phyloP scores from a whole-genome alignment of 768 basidiomycete species.

The Favolaschia claudopus region DNA sequence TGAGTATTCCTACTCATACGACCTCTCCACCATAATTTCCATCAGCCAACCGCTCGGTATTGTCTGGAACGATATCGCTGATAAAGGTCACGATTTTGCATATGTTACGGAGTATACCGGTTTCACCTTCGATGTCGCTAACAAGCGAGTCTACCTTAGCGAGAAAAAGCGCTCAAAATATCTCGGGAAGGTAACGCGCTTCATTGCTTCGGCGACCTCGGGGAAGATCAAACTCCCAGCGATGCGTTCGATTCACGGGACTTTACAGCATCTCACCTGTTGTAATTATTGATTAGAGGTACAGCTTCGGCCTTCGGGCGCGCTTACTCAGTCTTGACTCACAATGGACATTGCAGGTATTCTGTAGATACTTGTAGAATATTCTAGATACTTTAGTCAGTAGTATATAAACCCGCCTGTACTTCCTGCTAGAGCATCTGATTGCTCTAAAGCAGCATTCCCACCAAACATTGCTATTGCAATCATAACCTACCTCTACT shows the following conservation, averaged over 20 bases:
- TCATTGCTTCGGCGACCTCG: not conserved
- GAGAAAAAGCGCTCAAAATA: slow-evolving; percentile 1
- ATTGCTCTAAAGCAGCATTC: too few species aligned
- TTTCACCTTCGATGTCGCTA: not conserved
- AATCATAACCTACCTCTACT: too few species aligned
- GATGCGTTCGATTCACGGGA: not conserved
- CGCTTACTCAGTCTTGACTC: too few species aligned
- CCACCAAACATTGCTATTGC: too few species aligned
- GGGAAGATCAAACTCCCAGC: not conserved
- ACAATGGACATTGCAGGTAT: too few species aligned
- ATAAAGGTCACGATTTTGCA: not conserved
- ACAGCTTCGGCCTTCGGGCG: too few species aligned
- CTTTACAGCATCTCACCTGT: slow-evolving; percentile 7
- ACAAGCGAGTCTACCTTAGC: not conserved
- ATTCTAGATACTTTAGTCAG: too few species aligned
- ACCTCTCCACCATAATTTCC: not conserved
- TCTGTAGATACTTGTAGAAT: too few species aligned
- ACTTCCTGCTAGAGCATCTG: too few species aligned
- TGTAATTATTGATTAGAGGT: too few species aligned
- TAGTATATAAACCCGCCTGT: too few species aligned
- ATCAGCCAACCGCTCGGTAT: not conserved
- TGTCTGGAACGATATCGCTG: not conserved
- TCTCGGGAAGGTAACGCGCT: not conserved
- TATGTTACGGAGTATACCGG: not conserved
- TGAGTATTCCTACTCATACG: not conserved